Percentiles rank a stretch among this genome's conserved stretches.
Evolutionary conservation across 2,329 filamentous ascomycete species (phyloP).

Genomic region (Penicillium sclerotiorum): DNA sequence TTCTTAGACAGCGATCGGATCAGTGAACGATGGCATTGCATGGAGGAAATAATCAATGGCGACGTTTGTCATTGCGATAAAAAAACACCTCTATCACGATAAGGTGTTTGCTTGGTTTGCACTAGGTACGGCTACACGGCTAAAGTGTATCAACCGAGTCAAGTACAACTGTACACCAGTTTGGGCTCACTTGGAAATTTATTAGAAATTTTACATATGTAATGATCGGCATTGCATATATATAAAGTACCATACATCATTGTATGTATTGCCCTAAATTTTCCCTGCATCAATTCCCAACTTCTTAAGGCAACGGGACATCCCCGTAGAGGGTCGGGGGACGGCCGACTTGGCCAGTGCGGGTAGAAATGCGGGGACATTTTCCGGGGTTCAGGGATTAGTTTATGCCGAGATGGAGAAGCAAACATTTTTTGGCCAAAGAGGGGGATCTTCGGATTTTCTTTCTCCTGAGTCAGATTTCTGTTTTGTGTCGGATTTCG

Average conservation of each 20-base stretch:
- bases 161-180: too few species aligned
- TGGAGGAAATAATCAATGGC: constrained; percentile 8
- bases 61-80: constrained; percentile 16
- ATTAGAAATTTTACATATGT: too few species aligned
- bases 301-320: background rate
- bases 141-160: background rate
- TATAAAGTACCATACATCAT: too few species aligned
- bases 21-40: constrained; percentile 20
- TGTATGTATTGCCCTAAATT: too few species aligned
- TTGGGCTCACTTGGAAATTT: too few species aligned
- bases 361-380: constrained; percentile 21
- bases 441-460: constrained; percentile 1
- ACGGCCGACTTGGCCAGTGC: constrained; percentile 20
- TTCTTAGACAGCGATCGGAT: constrained; percentile 10
- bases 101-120: constrained; percentile 29
- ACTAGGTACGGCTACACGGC: too few species aligned
- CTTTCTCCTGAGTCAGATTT: background rate
- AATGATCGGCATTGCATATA: too few species aligned
- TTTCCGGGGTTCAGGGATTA: constrained; percentile 15
- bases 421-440: constrained; percentile 11
- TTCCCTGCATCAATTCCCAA: background rate
- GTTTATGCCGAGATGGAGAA: constrained; percentile 11
- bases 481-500: background rate
- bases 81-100: constrained; percentile 19
- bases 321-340: constrained; percentile 10